A percentile compares a stretch with the other conserved stretches of the same genome.
These are phyloP conservation scores for Pseudofabraea citricarpa DNA, from an alignment of 2,329 filamentous ascomycete species.

Conservation along the genomic window DNA sequence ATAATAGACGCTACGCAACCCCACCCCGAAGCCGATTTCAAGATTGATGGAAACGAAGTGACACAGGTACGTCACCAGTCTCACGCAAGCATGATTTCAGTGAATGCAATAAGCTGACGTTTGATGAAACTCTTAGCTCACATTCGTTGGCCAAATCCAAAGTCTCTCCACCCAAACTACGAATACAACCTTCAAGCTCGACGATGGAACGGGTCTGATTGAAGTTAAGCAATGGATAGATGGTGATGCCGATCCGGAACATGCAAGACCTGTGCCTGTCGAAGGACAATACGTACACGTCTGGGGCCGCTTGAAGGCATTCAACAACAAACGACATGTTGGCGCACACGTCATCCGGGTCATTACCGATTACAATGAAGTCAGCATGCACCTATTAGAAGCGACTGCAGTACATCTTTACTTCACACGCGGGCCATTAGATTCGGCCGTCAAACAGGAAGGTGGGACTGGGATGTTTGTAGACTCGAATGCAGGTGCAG, in stretches of 20 bases:
- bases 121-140: conserved; percentile 64
- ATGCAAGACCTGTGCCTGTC: conserved; percentile 48
- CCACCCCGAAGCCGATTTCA: conserved; percentile 71
- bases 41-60: conserved; percentile 72
- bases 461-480: conserved; percentile 29
- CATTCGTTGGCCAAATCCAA: conserved; percentile 87
- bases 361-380: conserved; percentile 82
- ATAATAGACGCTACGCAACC: conserved; percentile 76
- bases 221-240: conserved; percentile 85
- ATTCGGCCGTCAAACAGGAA: conserved; percentile 30
- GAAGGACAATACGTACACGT: conserved; percentile 79
- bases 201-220: conserved; percentile 89
- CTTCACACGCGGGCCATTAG: conserved; percentile 65
- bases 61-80: conserved; percentile 41
- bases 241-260: conserved; percentile 35
- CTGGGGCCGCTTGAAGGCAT: conserved; percentile 78
- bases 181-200: conserved; percentile 87
- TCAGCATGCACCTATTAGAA: conserved; percentile 89
- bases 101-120: conserved; percentile 2
- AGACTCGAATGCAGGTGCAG: conserved; percentile 28
- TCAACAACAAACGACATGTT: conserved; percentile 79
- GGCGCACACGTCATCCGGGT: conserved; percentile 76
- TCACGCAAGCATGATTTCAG: no score
- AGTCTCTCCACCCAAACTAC: conserved; percentile 81
- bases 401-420: conserved; percentile 83